phyloP scores from a whole-genome alignment of 2,329 filamentous ascomycete species.

The Cladosporium sp. region DNA sequence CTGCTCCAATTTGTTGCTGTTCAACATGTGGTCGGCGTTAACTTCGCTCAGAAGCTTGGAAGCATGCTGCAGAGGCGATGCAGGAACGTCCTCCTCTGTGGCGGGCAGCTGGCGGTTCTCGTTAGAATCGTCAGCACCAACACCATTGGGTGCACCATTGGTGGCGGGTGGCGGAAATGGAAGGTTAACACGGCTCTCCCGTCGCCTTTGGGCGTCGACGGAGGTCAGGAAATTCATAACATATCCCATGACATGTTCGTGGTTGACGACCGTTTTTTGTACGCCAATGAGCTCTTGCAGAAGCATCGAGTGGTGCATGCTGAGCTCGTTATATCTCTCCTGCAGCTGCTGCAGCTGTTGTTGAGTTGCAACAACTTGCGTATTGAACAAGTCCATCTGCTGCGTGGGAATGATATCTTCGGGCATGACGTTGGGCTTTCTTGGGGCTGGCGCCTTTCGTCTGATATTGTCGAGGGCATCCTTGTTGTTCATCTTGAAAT shows the following conservation, averaged over 20 bases:
- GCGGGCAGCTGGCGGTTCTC: constrained; percentile 36
- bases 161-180: constrained; percentile 34
- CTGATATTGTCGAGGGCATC: constrained; percentile 95
- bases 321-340: constrained; percentile 77
- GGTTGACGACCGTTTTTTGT: constrained; percentile 67
- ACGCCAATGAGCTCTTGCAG: constrained; percentile 61
- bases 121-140: constrained; percentile 38
- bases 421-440: constrained; percentile 62
- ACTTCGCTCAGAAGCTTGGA: constrained; percentile 63
- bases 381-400: constrained; percentile 84
- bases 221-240: constrained; percentile 65
- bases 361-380: constrained; percentile 83
- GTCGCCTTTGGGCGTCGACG: constrained; percentile 60
- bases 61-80: constrained; percentile 65
- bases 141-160: constrained; percentile 23
- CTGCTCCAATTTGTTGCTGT: constrained; percentile 60
- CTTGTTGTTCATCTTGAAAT: constrained; percentile 94
- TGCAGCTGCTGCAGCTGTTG: constrained; percentile 87
- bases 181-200: constrained; percentile 53
- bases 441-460: constrained; percentile 86
- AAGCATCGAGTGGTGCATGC: constrained; percentile 60
- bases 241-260: constrained; percentile 67
- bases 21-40: constrained; percentile 61
- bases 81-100: constrained; percentile 58
- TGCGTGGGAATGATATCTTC: constrained; percentile 77